phyloP scores from a whole-genome alignment of 2,329 filamentous ascomycete species.

The Neophaeococcomyces aloes region DNA sequence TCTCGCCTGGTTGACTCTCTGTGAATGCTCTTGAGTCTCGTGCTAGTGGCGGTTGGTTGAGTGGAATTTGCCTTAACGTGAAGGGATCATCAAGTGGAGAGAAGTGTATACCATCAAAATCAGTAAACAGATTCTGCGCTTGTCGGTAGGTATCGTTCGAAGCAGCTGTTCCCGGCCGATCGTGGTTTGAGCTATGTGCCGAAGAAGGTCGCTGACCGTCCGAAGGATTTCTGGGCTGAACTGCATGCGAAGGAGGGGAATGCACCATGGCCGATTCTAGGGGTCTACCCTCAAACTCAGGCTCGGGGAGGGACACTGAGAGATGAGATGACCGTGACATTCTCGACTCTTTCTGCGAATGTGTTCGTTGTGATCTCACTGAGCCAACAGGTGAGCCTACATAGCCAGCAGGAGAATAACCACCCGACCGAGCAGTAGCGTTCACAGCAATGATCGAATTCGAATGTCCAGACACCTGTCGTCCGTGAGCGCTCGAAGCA shows the following conservation, averaged over 20 bases:
- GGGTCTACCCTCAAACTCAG: slow-evolving; percentile 27
- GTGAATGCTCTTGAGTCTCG: slow-evolving; percentile 29
- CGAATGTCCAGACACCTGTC: slow-evolving; percentile 29
- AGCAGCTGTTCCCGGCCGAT: slow-evolving; percentile 30
- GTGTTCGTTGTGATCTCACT: slow-evolving; percentile 27
- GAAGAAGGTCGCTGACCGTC: slow-evolving; percentile 4
- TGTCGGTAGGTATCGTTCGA: slow-evolving; percentile 40
- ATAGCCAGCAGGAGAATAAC: slow-evolving; percentile 31
- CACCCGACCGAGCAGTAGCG: slow-evolving; percentile 28
- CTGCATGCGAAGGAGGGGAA: slow-evolving; percentile 16
- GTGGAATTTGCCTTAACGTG: slow-evolving; percentile 26
- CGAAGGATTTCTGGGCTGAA: slow-evolving; percentile 8
- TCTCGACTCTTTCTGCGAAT: slow-evolving; percentile 28
- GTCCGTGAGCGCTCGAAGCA: slow-evolving; percentile 14
- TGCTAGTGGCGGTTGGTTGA: slow-evolving; percentile 32
- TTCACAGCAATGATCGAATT: slow-evolving; percentile 32
- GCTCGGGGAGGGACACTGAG: slow-evolving; percentile 30
- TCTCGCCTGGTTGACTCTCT: slow-evolving; percentile 49
- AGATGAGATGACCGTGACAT: slow-evolving; percentile 30
- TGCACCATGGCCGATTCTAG: slow-evolving; percentile 17
- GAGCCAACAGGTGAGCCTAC: slow-evolving; percentile 34
- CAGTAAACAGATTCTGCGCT: slow-evolving; percentile 32
- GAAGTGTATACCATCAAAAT: slow-evolving; percentile 43
- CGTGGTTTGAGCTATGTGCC: slow-evolving; percentile 8
- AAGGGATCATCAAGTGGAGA: slow-evolving; percentile 15